A percentile compares a stretch with the other conserved stretches of the same genome.
Conservation (phyloP, 169 alveolate species). For the Plasmodium inui region DNA sequence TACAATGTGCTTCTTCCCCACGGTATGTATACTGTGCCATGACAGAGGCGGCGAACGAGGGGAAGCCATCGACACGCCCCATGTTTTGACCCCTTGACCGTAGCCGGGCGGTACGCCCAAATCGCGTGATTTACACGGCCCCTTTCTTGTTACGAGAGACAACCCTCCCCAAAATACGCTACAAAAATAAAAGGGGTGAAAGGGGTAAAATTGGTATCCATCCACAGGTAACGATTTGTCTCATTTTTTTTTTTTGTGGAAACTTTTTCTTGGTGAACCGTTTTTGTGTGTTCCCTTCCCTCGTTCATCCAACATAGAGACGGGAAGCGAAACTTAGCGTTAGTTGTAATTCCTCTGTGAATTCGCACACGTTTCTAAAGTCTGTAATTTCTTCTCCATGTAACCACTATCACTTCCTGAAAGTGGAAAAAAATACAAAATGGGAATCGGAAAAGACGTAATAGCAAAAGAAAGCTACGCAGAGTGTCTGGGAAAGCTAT, state of each 20-base stretch:
- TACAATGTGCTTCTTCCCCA: no score
- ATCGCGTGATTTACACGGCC: neutral
- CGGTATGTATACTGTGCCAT: neutral
- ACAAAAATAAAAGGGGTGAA: no score
- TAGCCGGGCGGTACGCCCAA: neutral
- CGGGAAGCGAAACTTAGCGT: neutral
- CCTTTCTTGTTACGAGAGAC: neutral
- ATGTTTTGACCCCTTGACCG: no score
- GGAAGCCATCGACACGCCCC: no score
- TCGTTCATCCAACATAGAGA: neutral
- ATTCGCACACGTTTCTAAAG: no score
- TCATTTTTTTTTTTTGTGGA: neutral
- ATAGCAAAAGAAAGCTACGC: constrained; percentile 3
- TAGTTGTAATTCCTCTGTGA: no score
- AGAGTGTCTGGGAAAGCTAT: constrained; percentile 49
- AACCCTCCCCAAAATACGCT: neutral
- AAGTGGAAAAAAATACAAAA: neutral
- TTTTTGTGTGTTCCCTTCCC: neutral
- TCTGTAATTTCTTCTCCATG: no score
- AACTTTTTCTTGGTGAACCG: neutral
- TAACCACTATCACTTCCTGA: neutral
- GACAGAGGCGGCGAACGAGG: neutral
- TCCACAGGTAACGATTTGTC: neutral
- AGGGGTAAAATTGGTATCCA: neutral
- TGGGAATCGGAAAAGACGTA: neutral